Percentiles rank a stretch among this genome's conserved stretches.
Evolutionary conservation across 805 yeast species (phyloP).

Genomic region (Kodamaea sagamina): DNA sequence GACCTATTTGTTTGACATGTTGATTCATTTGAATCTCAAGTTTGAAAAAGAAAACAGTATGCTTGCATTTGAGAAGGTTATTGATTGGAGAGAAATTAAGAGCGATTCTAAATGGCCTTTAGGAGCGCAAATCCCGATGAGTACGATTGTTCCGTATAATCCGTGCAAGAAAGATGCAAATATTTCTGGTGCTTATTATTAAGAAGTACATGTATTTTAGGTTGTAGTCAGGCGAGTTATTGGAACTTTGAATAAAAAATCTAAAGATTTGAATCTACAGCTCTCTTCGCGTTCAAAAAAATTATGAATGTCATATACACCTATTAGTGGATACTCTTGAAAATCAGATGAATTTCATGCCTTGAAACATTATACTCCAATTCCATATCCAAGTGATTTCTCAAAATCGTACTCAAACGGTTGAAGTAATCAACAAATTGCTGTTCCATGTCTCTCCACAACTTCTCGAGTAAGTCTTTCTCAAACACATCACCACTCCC

Average conservation of each 20-base stretch:
- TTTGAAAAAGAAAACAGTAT: slow-evolving; percentile 45
- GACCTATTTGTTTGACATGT: slow-evolving; percentile 41
- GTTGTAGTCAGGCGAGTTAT: not conserved
- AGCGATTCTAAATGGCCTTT: slow-evolving; percentile 47
- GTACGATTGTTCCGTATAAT: slow-evolving; percentile 25
- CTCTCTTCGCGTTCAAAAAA: not conserved
- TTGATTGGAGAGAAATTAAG: slow-evolving; percentile 35
- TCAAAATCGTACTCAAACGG: slow-evolving; percentile 56
- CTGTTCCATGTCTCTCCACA: slow-evolving; percentile 72
- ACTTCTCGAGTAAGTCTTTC: slow-evolving; percentile 54
- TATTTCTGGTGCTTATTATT: not conserved
- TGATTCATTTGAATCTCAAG: slow-evolving; percentile 41
- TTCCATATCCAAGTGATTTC: slow-evolving; percentile 53
- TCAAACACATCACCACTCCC: slow-evolving; percentile 45
- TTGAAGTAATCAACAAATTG: slow-evolving; percentile 58
- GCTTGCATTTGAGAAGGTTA: slow-evolving; percentile 38
- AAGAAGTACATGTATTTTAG: not conserved
- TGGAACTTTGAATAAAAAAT: too few relatives aligned
- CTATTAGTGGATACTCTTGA: slow-evolving; percentile 31
- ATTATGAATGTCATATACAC: not conserved
- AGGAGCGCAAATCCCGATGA: slow-evolving; percentile 39
- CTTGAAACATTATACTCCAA: slow-evolving; percentile 52
- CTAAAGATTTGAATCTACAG: too few relatives aligned
- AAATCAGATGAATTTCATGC: slow-evolving; percentile 58
- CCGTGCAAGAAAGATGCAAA: not conserved